Evolutionary conservation across 2,329 filamentous ascomycete genomes (phyloP).

Genomic region (Xylaria sp.): DNA sequence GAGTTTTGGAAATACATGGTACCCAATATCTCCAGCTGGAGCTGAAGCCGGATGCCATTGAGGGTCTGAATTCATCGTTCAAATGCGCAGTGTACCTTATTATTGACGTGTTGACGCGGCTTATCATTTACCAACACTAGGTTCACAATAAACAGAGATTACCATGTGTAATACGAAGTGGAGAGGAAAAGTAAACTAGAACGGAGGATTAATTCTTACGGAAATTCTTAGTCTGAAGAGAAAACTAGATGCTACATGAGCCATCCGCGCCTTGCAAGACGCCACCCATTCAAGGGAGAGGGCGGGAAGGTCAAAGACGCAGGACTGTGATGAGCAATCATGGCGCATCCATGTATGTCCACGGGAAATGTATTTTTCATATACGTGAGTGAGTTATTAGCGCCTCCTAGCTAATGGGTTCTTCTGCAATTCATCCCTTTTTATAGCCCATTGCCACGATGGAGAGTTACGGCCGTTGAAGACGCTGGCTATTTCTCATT

Average conservation of each 20-base stretch:
- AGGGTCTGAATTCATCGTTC: background rate
- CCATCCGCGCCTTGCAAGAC: no score
- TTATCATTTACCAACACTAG: background rate
- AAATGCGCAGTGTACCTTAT: background rate
- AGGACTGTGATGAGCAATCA: background rate
- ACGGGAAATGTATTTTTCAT: background rate
- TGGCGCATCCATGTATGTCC: background rate
- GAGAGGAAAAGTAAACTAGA: background rate
- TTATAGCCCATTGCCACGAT: background rate
- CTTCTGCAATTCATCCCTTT: background rate
- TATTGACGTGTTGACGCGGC: background rate
- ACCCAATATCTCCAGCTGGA: conserved; percentile 17
- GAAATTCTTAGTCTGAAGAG: background rate
- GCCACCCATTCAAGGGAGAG: background rate
- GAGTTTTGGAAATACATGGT: conserved; percentile 7
- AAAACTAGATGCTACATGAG: background rate
- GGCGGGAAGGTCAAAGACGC: background rate
- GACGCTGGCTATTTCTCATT: background rate
- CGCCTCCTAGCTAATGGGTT: background rate
- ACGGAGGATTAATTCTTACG: background rate
- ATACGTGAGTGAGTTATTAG: background rate
- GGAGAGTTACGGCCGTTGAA: no score
- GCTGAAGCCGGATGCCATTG: no score
- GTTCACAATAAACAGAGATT: background rate
- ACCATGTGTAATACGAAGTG: background rate